A percentile compares a stretch with the other conserved stretches of the same genome.
These are phyloP conservation scores for Cutaneotrichosporon cavernicola DNA, from an alignment of 1,284 basidiomycete species.

Conservation along the genomic window DNA sequence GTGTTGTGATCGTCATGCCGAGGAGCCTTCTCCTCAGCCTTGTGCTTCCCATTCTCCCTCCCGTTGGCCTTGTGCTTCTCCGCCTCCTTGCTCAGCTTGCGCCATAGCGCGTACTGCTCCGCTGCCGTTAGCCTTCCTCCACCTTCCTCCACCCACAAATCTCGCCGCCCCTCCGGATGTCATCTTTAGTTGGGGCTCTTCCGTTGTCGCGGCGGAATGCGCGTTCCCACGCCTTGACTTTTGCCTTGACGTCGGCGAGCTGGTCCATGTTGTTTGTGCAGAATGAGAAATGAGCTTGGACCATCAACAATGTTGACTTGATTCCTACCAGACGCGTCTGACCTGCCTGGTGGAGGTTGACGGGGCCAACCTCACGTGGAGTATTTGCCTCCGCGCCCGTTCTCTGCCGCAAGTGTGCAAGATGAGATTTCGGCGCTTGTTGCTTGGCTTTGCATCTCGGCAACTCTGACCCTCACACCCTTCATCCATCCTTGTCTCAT, in stretches of 20 bases:
- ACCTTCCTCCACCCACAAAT: slow-evolving; percentile 60
- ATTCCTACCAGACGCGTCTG: not conserved
- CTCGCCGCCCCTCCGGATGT: slow-evolving; percentile 64
- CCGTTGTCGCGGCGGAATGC: slow-evolving; percentile 64
- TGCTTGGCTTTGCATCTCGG: not conserved
- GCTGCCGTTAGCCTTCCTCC: slow-evolving; percentile 55
- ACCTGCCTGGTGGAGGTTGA: not conserved
- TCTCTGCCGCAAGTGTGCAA: not conserved
- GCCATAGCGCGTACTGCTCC: slow-evolving; percentile 77
- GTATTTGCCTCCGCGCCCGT: not conserved
- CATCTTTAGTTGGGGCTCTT: slow-evolving; percentile 68
- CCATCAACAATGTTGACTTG: not conserved
- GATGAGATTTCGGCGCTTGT: slow-evolving; percentile 2
- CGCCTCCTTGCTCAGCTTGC: slow-evolving; percentile 64
- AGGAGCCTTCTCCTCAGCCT: not conserved
- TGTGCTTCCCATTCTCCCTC: not conserved
- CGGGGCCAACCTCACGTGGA: not conserved
- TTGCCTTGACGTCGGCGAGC: slow-evolving; percentile 60
- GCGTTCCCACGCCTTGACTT: slow-evolving; percentile 81
- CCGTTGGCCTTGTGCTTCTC: slow-evolving; percentile 3
- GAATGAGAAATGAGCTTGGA: not conserved
- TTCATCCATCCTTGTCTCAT: not conserved
- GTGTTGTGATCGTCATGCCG: not conserved
- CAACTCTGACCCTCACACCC: not conserved
- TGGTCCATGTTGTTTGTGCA: slow-evolving; percentile 25